Base-by-base conservation (phyloP, 75 land plant species). In the Pinus tabuliformis region DNA sequence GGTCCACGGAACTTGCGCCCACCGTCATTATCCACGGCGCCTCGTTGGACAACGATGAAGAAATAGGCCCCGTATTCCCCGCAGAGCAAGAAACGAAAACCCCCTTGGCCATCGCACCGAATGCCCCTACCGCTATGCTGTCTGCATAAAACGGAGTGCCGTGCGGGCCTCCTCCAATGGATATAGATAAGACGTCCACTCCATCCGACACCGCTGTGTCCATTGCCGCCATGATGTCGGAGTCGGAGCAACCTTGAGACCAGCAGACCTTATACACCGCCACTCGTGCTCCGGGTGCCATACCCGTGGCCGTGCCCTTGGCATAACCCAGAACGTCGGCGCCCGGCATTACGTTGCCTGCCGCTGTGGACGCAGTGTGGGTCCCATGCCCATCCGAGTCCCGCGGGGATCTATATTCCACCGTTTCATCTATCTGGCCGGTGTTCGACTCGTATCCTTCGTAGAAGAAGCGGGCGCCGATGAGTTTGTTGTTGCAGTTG, bases 351-450 rank as follows among this genome's bases (percentile, higher is more conserved):
- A 6, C 17, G 54, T 30, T 52, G 1, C 83, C 83, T 0, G 73
- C 74, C 5, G 83, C 79, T 1, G 79, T 81, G 0, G 83, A 81
- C 0, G 83, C 65, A 28, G 83, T 81, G 58, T 81, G 83, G 20
- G 83, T 81, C 30, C 79, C 82, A 22, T 80, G 82, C 7, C 82
- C 82, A 12, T 80, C 62, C 56, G 5, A 8, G 59, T 80, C 33
- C 33, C 33, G 33, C 0, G 33, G 33, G 33, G 33, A 33, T 33
- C 1, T 33, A 33, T 33, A 33, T 73, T 2, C 82, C 33, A 33
- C 33, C 33, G 33, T 33, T 1, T 33, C 33, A 33, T 33, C 20
- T 54, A 64, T 28, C 18, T 73, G 57, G 0, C 42, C 18, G 58
- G 0, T 0, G 26, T 45, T 70, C 73, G 37, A 12, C 54, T 57